Evolutionary conservation across 2,329 filamentous ascomycete species (phyloP), one percentile per base, ranked within the genome.

Genomic region (Claviceps humidiphila): DNA sequence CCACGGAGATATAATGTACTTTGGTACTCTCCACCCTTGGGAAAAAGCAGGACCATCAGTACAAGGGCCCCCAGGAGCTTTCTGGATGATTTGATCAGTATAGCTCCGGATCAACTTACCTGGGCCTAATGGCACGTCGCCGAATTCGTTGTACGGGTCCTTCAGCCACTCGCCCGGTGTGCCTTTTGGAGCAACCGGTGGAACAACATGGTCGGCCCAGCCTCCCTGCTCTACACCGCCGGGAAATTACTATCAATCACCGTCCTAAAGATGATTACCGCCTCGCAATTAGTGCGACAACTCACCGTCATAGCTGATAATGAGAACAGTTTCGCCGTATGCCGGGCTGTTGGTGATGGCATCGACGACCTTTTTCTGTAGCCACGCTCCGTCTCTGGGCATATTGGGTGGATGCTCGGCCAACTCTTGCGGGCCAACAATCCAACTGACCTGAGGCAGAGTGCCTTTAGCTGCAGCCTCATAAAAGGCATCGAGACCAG

Each of bases 1-100:
- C 69, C 73, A 78, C 0, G 75, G 75, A 1, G 75, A 77, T 50
- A 78, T 66, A 59, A 78, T 75, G 56, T 73, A 73, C 56, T 77
- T 73, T 0, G 75, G 74, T 4, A 74, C 63, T 14, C 75, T 73
- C 58, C 74, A 71, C 20, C 64, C 63, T 62, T 22, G 39, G 7
- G 11, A 11, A 13, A 34, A 34, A 3, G 7, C 16, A 42, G 8
- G 42, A 48, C 14, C 6, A 37, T 40, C 17, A 39, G 17, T 37
- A 39, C 13, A 14, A 14, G 26, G n/a, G 9, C 26, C 26, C 13
- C 4, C 4, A 14, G 43, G 9, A 45, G 24, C 24, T 30, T 34
- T 11, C 9, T 34, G 30, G 14, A 30, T 24, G 13, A 34, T 34
- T 34, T 34, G 30, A 34, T 26, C 13, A 22, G 20, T 30, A 20